These are phyloP conservation scores for Oxytropis ochrocephala DNA, from an alignment of 306 rosid species.

Conservation along the genomic window DNA sequence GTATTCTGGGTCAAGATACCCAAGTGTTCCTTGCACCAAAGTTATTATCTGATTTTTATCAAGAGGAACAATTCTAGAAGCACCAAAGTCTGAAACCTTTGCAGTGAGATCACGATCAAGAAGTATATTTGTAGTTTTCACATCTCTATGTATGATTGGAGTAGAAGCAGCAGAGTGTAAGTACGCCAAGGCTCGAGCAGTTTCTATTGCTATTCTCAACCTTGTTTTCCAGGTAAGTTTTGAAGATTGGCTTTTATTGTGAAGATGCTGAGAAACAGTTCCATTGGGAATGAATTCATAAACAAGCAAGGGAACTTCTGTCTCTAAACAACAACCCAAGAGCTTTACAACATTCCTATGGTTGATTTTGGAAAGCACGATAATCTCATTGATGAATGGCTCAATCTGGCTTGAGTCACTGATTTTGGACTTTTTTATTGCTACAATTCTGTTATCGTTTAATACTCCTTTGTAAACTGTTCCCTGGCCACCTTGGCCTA, in stretches of 20 bases:
- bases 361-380: slow-evolving; percentile 39
- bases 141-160: background rate
- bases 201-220: slow-evolving; percentile 26
- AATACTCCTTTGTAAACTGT: slow-evolving; percentile 33
- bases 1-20: slow-evolving; percentile 30
- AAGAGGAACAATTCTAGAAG: slow-evolving; percentile 22
- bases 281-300: slow-evolving; percentile 17
- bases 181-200: slow-evolving; percentile 22
- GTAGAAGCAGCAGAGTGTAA: slow-evolving; percentile 21
- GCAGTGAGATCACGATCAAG: slow-evolving; percentile 11
- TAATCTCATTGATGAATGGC: slow-evolving; percentile 41
- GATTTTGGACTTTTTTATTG: slow-evolving; percentile 45
- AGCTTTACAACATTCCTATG: slow-evolving; percentile 39
- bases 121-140: slow-evolving; percentile 31
- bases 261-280: slow-evolving; percentile 22
- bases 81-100: slow-evolving; percentile 32
- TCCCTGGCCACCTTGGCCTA: slow-evolving; percentile 37
- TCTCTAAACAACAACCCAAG: slow-evolving; percentile 45
- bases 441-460: slow-evolving; percentile 1
- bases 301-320: slow-evolving; percentile 24
- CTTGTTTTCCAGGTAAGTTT: background rate
- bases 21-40: slow-evolving; percentile 29
- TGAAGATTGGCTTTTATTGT: background rate
- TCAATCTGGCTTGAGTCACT: slow-evolving; percentile 26
- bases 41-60: slow-evolving; percentile 22